Evolutionary conservation across 2,329 filamentous ascomycete species (phyloP).

Genomic region (Xylaria sp.): DNA sequence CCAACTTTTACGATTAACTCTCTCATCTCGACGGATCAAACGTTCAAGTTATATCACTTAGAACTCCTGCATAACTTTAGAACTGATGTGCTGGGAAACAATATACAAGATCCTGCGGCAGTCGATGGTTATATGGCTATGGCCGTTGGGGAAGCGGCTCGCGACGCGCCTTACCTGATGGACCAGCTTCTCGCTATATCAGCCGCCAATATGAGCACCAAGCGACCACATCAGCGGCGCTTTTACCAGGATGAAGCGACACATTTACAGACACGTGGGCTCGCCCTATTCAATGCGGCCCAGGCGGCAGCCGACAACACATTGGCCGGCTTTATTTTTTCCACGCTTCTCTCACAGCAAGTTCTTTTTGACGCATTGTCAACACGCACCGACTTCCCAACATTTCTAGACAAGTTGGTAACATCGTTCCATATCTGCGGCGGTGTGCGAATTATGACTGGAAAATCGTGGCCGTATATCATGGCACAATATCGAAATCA

Average conservation of each 20-base stretch:
- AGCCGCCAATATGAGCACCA: slow-evolving; percentile 55
- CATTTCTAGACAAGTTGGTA: slow-evolving; percentile 35
- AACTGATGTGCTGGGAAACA: slow-evolving; percentile 41
- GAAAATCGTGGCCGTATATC: slow-evolving; percentile 23
- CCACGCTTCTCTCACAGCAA: slow-evolving; percentile 43
- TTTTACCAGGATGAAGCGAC: slow-evolving; percentile 40
- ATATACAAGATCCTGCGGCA: slow-evolving; percentile 33
- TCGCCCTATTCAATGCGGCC: slow-evolving; percentile 33
- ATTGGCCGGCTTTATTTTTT: slow-evolving; percentile 41
- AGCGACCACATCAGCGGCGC: slow-evolving; percentile 37
- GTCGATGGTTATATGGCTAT: slow-evolving; percentile 37
- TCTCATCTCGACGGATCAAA: slow-evolving; percentile 24
- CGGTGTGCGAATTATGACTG: slow-evolving; percentile 37
- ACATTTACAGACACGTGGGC: slow-evolving; percentile 38
- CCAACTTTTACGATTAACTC: slow-evolving; percentile 8
- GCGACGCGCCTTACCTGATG: slow-evolving; percentile 56
- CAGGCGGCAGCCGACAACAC: slow-evolving; percentile 31
- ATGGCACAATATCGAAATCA: slow-evolving; percentile 18
- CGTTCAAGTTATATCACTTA: slow-evolving; percentile 54
- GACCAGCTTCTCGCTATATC: slow-evolving; percentile 59
- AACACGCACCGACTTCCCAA: slow-evolving; percentile 10
- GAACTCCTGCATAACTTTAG: slow-evolving; percentile 53
- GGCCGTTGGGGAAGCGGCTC: slow-evolving; percentile 43
- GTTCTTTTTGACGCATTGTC: slow-evolving; percentile 40
- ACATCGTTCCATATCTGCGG: slow-evolving; percentile 38